Base-by-base conservation (phyloP, 305 asterid species). In the Euphrasia arctica region DNA sequence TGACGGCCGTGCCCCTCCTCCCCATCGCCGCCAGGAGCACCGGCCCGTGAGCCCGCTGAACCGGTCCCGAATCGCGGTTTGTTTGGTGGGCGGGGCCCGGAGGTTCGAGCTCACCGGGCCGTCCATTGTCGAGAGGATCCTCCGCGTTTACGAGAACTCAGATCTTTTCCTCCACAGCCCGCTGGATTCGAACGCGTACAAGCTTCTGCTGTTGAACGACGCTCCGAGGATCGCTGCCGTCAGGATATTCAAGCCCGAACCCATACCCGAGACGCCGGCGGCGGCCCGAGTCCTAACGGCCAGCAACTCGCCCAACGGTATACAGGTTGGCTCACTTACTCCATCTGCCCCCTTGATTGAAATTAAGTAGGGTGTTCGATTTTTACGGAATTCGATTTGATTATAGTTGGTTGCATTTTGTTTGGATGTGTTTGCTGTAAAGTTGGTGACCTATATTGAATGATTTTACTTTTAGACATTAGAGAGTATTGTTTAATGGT, bases 21-120 rank as follows among this genome's bases (percentile, higher is more conserved):
- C 14, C 43, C 14, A 13, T 11, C 22, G 14, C 61, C 54, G 34
- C 15, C 58, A 56, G 5, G 6, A 5, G 43, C 11, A 2, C 61
- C 54, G 34, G 15, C 58, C 59, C 7, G 6, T 7, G 43, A 68
- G 45, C 2, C 81, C 75, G 73, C 52, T 76, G 49, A 71, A 69
- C 5, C 66, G 77, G 65, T 64, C 92, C 50, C 81, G 84, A 66
- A 89, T 89, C 11, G 98, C 95, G 13, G 95, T 91, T 2, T 91
- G 97, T 63, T 76, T 89, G 76, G 96, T 91, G 31, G 98, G 98
- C 27, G 96, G 98, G 58, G 97, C 98, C 31, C 78, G 96, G 54
- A 82, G 98, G 25, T 91, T 91, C 70, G 98, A 89, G 78, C 86
- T 91, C 29, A 83, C 97, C 14, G 95, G 97, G 2, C 93, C 96